Evolutionary conservation across 805 yeast genomes (phyloP), one percentile per base, ranked within the genome.

Genomic region (Ogataea salicorniae): DNA sequence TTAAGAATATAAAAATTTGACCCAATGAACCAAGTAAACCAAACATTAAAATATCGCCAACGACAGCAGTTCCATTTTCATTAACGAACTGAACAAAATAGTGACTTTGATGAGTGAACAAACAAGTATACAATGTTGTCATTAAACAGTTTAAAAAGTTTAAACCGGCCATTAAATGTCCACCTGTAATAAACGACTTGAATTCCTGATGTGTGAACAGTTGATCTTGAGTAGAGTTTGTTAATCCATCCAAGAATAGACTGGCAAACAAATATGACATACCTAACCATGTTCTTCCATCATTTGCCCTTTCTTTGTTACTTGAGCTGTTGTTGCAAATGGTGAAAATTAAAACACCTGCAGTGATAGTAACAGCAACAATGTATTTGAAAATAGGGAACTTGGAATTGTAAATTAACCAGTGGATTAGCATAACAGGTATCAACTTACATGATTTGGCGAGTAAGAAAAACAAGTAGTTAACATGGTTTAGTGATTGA

Each of bases 371-470:
- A 0, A 70, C 53, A 0, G 96, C 97, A 17, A 92, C 95, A 15
- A 78, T 50, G 61, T 87, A 87, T 66, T 94, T 94, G 67, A 83
- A 81, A 2, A 66, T 46, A 0, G 97, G 90, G 64, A 88, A 92
- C 45, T 67, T 69, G 4, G 86, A 79, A 39, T 84, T 74, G 67
- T 90, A 92, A 13, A 87, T 57, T 15, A 81, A 55, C 48, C 83
- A 69, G 59, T 90, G 97, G 3, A 94, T 86, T 34, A 87, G 62
- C 84, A 94, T 82, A n/a, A 92, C 96, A 0, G 99, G 99, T 20
- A 94, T 80, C 64, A 94, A 74, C 60, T 94, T 94, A 64, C 98
- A 92, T 46, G 96, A 84, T 62, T 94, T 94, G 17, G 97, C 95
- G 51, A 94, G 74, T 52, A 92, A 76, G 57, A 80, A 84, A 0